Base-by-base conservation (phyloP, 2,329 filamentous ascomycete species). In the Xylaria sp. region DNA sequence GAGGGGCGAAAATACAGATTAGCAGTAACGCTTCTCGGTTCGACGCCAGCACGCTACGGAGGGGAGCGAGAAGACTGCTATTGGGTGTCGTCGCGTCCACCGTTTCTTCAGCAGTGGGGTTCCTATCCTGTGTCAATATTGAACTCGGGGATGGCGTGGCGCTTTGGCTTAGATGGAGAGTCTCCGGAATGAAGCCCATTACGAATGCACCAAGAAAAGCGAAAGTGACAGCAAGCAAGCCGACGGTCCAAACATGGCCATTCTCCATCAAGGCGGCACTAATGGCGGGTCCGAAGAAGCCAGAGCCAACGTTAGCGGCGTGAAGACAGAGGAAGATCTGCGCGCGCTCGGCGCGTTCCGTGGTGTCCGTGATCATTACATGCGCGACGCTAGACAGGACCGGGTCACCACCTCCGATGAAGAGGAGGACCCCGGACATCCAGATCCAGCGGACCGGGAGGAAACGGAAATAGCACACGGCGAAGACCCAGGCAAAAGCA, bases 291-390 rank as follows among this genome's bases (percentile, higher is more conserved):
- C 65, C 65, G 37, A 68, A 60, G 20, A 68, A 68, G 0, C 65
- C 65, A 18, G 58, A 34, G 20, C 56, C 41, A 20, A 68, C 65
- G 23, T 68, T 60, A 2, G 54, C 60, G 0, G 59, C 65, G 46
- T 68, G 65, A 9, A 68, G 60, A 8, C 48, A 63, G 3, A 68
- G 48, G 51, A 68, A 68, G 54, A 63, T 68, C 60, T 68, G 65
- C 39, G 65, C 59, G 39, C 65, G 65, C 37, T 68, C 58, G 23
- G 52, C 10, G 6, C 15, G 59, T 13, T 52, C 60, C 3, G 59
- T 58, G 18, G 48, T 41, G 39, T 68, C 65, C 18, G 51, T 68
- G 34, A 68, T 57, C 46, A 63, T 68, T 4, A 68, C 59, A 56
- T 68, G 65, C 25, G 54, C 41, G 12, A 58, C 51, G n/a, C 58